Base-by-base conservation (phyloP, 352 stramenopile genomes). In the Phytophthora hibernalis region DNA sequence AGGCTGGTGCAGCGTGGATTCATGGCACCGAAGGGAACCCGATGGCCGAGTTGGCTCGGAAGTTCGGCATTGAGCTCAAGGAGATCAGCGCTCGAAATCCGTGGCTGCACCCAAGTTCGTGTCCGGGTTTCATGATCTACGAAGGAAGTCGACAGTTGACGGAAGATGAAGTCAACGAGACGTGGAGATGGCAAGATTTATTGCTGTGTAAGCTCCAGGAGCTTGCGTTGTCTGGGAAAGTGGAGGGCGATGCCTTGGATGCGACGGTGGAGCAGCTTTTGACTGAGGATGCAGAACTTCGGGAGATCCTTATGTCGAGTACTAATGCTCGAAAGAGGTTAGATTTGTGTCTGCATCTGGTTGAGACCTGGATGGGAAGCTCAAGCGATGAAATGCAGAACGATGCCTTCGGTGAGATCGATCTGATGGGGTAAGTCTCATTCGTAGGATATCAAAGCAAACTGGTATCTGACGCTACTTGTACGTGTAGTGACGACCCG, bases 281-380 rank as follows among this genome's bases (percentile, higher is more conserved):
- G 18, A 20, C 6, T 7, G 37, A 70, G 20, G 60, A 74, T 28
- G 16, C 28, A 16, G 48, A 76, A 20, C 20, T 80, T 48, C 28
- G 35, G 3, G 49, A 61, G 10, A 53, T 70, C 5, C 26, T 70
- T 33, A 26, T 12, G 21, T 65, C 50, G 11, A 40, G 24, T 50
- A 15, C 38, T 16, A 70, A 80, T 38, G 67, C 62, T 50, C 45
- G 57, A 1, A 45, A 72, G 28, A 57, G 76, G 13, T 51, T 89
- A 43, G 20, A 49, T 4, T 55, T 85, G 33, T 83, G 76, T 50
- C 20, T 86, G 28, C 70, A 66, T 18, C 67, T 87, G 35, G 65
- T 85, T 26, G 77, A 89, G 58, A 73, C 73, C 10, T 89, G 80
- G 80, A 86, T 89, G 77, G 80, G 80, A 10, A 69, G 68, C 5